Conservation (phyloP, 2,329 filamentous ascomycete genomes). For the Chrysoporthe deuterocubensis region DNA sequence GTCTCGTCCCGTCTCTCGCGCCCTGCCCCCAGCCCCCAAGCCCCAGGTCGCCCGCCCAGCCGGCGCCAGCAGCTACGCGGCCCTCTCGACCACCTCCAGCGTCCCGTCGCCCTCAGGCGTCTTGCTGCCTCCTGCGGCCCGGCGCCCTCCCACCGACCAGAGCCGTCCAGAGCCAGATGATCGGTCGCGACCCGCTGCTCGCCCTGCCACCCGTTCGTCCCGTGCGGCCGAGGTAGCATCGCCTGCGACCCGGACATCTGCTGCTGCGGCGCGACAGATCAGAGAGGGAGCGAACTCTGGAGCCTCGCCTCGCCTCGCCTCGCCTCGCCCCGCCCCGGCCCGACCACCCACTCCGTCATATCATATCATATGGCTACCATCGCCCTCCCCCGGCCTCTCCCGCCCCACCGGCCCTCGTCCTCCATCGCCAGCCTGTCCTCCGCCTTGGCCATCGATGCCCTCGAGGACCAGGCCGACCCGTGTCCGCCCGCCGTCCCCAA, state of each 20-base stretch:
- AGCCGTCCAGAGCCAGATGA: not conserved
- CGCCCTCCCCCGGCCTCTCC: conserved; percentile 47
- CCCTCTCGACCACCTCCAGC: too few relatives aligned
- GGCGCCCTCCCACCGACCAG: not conserved
- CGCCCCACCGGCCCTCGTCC: conserved; percentile 39
- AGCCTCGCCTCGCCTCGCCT: not conserved
- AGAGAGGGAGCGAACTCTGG: not conserved
- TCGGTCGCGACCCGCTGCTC: not conserved
- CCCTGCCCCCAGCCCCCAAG: not conserved
- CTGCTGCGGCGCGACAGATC: not conserved
- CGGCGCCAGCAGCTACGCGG: not conserved
- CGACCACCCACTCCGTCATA: not conserved
- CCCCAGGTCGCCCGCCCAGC: not conserved
- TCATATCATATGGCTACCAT: conserved; percentile 55
- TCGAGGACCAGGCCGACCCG: conserved; percentile 40
- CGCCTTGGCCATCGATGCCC: conserved; percentile 42
- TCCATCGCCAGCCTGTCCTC: conserved; percentile 38
- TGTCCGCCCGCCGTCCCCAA: conserved; percentile 67
- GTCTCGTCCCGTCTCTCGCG: not conserved
- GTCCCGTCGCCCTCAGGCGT: not conserved
- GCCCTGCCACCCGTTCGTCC: not conserved
- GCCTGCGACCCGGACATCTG: not conserved
- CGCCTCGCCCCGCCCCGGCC: not conserved
- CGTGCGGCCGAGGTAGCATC: not conserved
- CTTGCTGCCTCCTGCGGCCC: not conserved